Percentiles rank a stretch among this genome's conserved stretches.
These are phyloP conservation scores for Chalara sp. DNA, from an alignment of 2,329 filamentous ascomycete species.

Conservation along the genomic window DNA sequence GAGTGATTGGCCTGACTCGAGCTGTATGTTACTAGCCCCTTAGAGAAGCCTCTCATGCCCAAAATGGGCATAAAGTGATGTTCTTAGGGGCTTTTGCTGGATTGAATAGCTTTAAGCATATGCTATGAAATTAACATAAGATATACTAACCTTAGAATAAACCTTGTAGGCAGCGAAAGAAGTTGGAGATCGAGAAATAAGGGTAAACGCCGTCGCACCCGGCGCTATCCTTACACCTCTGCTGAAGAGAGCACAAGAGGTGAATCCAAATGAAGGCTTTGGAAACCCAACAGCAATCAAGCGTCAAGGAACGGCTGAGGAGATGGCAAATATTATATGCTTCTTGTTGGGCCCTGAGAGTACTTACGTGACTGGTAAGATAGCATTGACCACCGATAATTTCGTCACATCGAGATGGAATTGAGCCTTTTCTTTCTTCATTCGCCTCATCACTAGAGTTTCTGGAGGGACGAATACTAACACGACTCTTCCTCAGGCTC, in stretches of 20 bases:
- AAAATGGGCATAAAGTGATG: too few relatives aligned
- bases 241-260: slow-evolving; percentile 30
- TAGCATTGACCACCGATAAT: too few relatives aligned
- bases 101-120: too few relatives aligned
- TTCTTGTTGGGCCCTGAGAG: slow-evolving; percentile 36
- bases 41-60: too few relatives aligned
- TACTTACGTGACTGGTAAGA: slow-evolving; percentile 16
- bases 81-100: too few relatives aligned
- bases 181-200: slow-evolving; percentile 33
- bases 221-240: slow-evolving; percentile 42
- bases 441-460: too few relatives aligned
- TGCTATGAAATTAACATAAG: too few relatives aligned
- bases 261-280: slow-evolving; percentile 15
- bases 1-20: slow-evolving; percentile 33
- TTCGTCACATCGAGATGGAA: too few relatives aligned
- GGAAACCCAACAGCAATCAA: slow-evolving; percentile 31
- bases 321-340: slow-evolving; percentile 34
- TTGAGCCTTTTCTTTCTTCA: too few relatives aligned
- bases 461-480: too few relatives aligned
- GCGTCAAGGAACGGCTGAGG: slow-evolving; percentile 40
- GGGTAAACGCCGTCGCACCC: slow-evolving; percentile 22
- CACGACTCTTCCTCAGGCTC: slow-evolving; percentile 4
- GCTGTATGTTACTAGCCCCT: slow-evolving; percentile 4
- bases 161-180: slow-evolving; percentile 28
- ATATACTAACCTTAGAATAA: too few relatives aligned